These are phyloP conservation scores for Cordyceps farinosa DNA, from an alignment of 2,329 filamentous ascomycete species.

Conservation along the genomic window DNA sequence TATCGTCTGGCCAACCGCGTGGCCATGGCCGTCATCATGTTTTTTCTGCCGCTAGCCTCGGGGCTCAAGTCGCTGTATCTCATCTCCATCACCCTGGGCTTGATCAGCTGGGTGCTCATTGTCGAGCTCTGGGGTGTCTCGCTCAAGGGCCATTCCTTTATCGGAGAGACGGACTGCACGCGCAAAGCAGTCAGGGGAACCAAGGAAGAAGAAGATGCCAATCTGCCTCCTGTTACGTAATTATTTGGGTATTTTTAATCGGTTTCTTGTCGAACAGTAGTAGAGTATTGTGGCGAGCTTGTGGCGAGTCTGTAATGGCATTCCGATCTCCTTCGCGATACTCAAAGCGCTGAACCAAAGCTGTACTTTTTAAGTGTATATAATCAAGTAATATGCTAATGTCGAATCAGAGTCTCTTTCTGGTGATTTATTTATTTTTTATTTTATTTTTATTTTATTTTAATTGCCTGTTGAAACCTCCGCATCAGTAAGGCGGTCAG, in stretches of 20 bases:
- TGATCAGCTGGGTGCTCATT: slow-evolving; percentile 44
- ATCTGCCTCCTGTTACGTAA: not conserved
- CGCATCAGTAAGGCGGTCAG: not conserved
- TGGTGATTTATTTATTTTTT: no score
- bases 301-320: not conserved
- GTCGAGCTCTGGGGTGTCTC: slow-evolving; percentile 50
- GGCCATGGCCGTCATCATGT: slow-evolving; percentile 47
- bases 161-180: not conserved
- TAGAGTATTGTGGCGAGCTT: not conserved
- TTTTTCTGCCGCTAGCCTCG: slow-evolving; percentile 51
- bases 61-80: slow-evolving; percentile 44
- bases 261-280: not conserved
- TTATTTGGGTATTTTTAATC: not conserved
- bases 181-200: not conserved
- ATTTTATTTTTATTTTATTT: not conserved
- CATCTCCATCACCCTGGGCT: slow-evolving; percentile 41
- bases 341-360: no score
- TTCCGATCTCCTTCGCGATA: no score
- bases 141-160: slow-evolving; percentile 41
- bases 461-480: not conserved
- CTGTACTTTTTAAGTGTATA: no score
- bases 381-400: no score
- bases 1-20: slow-evolving; percentile 50
- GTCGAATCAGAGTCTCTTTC: no score
- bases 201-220: slow-evolving; percentile 1